Conservation (phyloP, 148 eudicot genomes). For the Rhododendron williamsianum region DNA sequence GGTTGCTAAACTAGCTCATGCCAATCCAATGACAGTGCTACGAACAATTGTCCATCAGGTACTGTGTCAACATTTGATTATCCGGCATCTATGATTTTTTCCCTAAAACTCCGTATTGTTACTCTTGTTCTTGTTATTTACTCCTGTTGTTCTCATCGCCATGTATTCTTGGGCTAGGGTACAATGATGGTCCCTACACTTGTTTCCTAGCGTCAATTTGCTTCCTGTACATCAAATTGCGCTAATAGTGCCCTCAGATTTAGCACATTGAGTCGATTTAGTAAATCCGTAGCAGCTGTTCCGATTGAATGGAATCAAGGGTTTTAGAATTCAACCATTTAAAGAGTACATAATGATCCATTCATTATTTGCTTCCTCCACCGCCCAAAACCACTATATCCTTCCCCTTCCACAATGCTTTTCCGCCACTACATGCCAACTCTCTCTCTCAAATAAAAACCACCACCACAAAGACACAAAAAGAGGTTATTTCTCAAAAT, state of each 20-base stretch:
- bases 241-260: background rate
- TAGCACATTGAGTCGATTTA: background rate
- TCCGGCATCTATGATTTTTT: background rate
- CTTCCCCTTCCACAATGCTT: background rate
- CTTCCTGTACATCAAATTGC: background rate
- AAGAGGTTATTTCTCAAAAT: no score
- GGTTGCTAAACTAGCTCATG: slow-evolving; percentile 99
- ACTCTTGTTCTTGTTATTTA: background rate
- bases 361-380: background rate
- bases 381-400: background rate
- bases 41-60: slow-evolving; percentile 99
- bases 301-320: background rate
- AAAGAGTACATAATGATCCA: background rate
- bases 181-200: background rate
- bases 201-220: background rate
- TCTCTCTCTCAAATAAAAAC: background rate
- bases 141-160: background rate
- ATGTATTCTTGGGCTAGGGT: background rate
- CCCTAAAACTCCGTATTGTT: background rate
- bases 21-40: slow-evolving; percentile 96
- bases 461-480: background rate
- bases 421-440: background rate
- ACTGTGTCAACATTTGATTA: background rate
- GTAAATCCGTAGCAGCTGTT: background rate
- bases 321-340: background rate